phyloP scores from a whole-genome alignment of 495 filamentous ascomycete genomes.

The Aspergillus leporis region DNA sequence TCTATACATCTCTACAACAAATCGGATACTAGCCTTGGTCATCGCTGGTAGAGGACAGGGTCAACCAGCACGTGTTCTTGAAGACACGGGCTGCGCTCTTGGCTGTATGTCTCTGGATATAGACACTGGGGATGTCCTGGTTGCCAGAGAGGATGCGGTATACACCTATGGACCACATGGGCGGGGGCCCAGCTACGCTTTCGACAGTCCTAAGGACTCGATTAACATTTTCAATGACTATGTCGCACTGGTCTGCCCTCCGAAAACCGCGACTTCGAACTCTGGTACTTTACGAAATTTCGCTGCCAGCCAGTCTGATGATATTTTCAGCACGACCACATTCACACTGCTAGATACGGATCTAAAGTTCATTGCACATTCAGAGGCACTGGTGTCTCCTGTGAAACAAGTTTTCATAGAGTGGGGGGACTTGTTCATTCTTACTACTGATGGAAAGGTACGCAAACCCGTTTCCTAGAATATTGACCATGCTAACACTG shows the following conservation, averaged over 20 bases:
- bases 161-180: constrained; percentile 90
- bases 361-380: constrained; percentile 86
- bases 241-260: constrained; percentile 84
- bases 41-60: constrained; percentile 87
- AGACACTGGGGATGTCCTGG: constrained; percentile 77
- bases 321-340: constrained; percentile 75
- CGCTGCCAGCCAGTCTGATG: constrained; percentile 65
- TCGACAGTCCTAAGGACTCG: constrained; percentile 84
- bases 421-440: constrained; percentile 87
- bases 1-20: constrained; percentile 89
- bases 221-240: constrained; percentile 83
- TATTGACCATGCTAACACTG: constrained; percentile 14
- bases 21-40: constrained; percentile 79
- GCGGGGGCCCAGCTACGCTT: constrained; percentile 81
- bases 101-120: constrained; percentile 90
- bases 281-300: constrained; percentile 60
- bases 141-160: constrained; percentile 90
- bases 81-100: constrained; percentile 84
- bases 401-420: constrained; percentile 79
- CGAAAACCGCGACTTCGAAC: constrained; percentile 56
- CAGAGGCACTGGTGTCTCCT: constrained; percentile 75
- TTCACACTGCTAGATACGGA: constrained; percentile 91
- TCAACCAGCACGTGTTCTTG: constrained; percentile 82
- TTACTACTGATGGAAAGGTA: constrained; percentile 90
- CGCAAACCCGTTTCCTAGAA: constrained; percentile 12